A percentile compares a stretch with the other conserved stretches of the same genome.
phyloP scores from a whole-genome alignment of 2,329 filamentous ascomycete genomes.

The Cladobotryum protrusum region DNA sequence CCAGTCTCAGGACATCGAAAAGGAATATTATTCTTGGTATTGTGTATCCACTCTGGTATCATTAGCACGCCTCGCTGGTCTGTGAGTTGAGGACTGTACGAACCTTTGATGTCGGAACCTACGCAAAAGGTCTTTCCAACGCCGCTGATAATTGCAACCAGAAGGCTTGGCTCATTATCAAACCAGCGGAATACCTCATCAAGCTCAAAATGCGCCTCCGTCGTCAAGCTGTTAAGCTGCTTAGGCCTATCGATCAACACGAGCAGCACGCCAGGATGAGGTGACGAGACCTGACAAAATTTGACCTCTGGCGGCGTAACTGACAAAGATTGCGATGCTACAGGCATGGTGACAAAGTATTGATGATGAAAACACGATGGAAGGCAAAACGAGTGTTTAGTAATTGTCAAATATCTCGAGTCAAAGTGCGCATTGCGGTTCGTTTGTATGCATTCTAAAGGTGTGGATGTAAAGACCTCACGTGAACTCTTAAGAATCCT shows the following conservation, averaged over 20 bases:
- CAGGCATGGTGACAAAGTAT: too few relatives aligned
- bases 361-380: too few relatives aligned
- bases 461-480: too few relatives aligned
- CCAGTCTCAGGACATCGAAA: slow-evolving; percentile 25
- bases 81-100: slow-evolving; percentile 29
- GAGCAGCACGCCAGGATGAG: slow-evolving; percentile 2
- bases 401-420: too few relatives aligned
- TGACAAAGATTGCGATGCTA: too few relatives aligned
- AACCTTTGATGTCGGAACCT: slow-evolving; percentile 44
- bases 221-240: not conserved
- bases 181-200: slow-evolving; percentile 47
- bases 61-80: too few relatives aligned
- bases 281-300: slow-evolving; percentile 1
- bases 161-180: slow-evolving; percentile 42
- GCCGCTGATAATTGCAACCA: slow-evolving; percentile 45
- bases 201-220: slow-evolving; percentile 36
- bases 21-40: too few relatives aligned
- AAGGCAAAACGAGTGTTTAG: too few relatives aligned
- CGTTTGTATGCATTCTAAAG: too few relatives aligned
- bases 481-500: too few relatives aligned
- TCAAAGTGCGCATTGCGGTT: too few relatives aligned
- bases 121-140: slow-evolving; percentile 49
- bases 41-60: too few relatives aligned
- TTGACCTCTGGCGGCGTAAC: not conserved
- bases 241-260: slow-evolving; percentile 1